Base-by-base conservation (phyloP, 2,329 filamentous ascomycete species). In the Blastomyces gilchristii region DNA sequence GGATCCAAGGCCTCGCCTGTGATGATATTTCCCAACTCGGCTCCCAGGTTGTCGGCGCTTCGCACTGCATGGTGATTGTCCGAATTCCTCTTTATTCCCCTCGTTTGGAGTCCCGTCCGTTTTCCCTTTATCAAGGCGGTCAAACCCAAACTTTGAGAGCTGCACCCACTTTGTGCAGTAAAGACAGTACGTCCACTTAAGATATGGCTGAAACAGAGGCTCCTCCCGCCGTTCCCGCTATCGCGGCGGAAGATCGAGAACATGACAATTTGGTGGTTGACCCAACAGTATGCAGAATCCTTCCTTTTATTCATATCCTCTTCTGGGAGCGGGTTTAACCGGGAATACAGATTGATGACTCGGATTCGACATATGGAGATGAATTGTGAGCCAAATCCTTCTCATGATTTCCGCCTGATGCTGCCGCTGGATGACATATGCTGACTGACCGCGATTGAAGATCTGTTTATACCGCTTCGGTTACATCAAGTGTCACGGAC, bases 401-500 rank as follows among this genome's bases (percentile, higher is more conserved):
- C 41, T 14, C 6, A 9, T 14, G 11, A 2, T 49, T 28, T 18
- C 18, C 41, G 5, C 28, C 41, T 12, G 41, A 34, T 18, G 14
- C 34, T 3, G 34, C 5, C 37, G 34, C 16, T 37, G 41, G 12
- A 25, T 9, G 14, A 11, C 56, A 39, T 18, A 6, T 41, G 18
- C 43, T 62, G 60, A 62, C 49, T 5, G 9, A 54, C 6, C 6
- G 18, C n/a, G 3, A 6, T 11, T 22, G 8, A 28, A 62, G 61
- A 8, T 62, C 61, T 16, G 34, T 47, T 9, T 62, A 62, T 62
- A 56, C 61, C 39, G 61, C 61, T 5, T 62, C 61, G 4, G 34
- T 62, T 34, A 62, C 61, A 58, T 62, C 61, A n/a, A 62, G 61
- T n/a, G 61, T 62, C 2, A 58, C 54, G 7, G 45, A 62, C 9